Conservation (phyloP, 176 grass and related monocot species). For the Oryza australiensis region DNA sequence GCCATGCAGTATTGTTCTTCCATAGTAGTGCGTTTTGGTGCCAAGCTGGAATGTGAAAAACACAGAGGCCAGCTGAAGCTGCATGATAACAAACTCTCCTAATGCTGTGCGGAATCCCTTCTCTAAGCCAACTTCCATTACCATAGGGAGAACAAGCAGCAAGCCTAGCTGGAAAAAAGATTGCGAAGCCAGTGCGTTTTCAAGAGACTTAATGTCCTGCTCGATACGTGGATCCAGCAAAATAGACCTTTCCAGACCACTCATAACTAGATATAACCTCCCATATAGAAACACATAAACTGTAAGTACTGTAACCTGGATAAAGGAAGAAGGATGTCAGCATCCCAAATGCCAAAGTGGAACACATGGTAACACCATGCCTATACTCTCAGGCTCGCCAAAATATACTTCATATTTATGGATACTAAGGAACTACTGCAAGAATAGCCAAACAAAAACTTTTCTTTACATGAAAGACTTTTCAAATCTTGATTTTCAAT, state of each 20-base stretch:
- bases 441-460: background rate
- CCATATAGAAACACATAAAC: slow-evolving; percentile 97
- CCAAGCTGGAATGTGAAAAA: slow-evolving; percentile 98
- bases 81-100: slow-evolving; percentile 97
- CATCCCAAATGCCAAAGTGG: slow-evolving; percentile 28
- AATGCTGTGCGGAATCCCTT: slow-evolving; percentile 88
- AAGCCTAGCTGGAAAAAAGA: slow-evolving; percentile 91
- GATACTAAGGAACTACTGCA: background rate
- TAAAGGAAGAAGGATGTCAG: slow-evolving; percentile 26
- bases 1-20: slow-evolving; percentile 87
- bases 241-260: slow-evolving; percentile 85
- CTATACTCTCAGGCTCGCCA: background rate
- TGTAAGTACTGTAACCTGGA: slow-evolving; percentile 86
- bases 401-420: background rate
- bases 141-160: slow-evolving; percentile 88
- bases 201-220: slow-evolving; percentile 65
- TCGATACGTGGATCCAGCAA: slow-evolving; percentile 71
- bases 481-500: background rate
- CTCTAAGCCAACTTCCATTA: slow-evolving; percentile 96
- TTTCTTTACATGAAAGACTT: slow-evolving; percentile 13
- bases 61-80: slow-evolving; percentile 87
- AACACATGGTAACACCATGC: background rate
- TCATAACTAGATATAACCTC: slow-evolving; percentile 89
- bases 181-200: slow-evolving; percentile 90
- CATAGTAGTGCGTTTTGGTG: slow-evolving; percentile 91